phyloP scores from a whole-genome alignment of 2,329 filamentous ascomycete species.

The Rhynchosporium agropyri region DNA sequence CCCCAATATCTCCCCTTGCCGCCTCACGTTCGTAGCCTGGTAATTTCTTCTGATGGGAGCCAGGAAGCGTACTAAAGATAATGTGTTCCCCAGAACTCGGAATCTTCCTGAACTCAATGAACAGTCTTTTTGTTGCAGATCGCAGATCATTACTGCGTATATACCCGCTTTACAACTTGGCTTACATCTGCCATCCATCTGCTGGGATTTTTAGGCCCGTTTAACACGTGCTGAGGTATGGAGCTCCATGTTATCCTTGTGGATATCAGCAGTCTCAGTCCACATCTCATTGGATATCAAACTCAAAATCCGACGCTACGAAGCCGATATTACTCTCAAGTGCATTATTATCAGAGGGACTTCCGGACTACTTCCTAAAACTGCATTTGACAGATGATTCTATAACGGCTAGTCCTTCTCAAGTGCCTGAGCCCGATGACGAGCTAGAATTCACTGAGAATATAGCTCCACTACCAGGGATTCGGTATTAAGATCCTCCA shows the following conservation, averaged over 20 bases:
- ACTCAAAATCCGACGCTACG: neutral
- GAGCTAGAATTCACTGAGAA: conserved; percentile 13
- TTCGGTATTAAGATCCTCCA: conserved; percentile 5
- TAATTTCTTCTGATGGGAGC: too few species aligned
- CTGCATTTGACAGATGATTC: neutral
- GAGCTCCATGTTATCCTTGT: neutral
- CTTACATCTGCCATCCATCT: neutral
- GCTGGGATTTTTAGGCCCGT: conserved; percentile 5
- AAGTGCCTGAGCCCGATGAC: conserved; percentile 5
- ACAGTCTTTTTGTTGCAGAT: conserved; percentile 14
- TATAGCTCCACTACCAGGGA: neutral
- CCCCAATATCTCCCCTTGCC: neutral
- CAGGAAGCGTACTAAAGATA: neutral
- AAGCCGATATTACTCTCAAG: neutral
- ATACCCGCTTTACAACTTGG: conserved; percentile 1
- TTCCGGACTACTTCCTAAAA: conserved; percentile 10
- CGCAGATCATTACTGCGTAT: conserved; percentile 2
- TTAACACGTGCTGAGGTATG: conserved; percentile 13
- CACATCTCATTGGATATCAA: conserved; percentile 8
- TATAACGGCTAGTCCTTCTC: neutral
- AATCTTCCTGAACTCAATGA: conserved; percentile 10
- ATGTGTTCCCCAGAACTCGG: conserved; percentile 10
- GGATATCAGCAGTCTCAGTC: neutral
- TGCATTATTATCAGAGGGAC: neutral
- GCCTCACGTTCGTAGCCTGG: too few species aligned